Evolutionary conservation across 129 eudicot genomes (phyloP).

Genomic region (Artemisia argyi): DNA sequence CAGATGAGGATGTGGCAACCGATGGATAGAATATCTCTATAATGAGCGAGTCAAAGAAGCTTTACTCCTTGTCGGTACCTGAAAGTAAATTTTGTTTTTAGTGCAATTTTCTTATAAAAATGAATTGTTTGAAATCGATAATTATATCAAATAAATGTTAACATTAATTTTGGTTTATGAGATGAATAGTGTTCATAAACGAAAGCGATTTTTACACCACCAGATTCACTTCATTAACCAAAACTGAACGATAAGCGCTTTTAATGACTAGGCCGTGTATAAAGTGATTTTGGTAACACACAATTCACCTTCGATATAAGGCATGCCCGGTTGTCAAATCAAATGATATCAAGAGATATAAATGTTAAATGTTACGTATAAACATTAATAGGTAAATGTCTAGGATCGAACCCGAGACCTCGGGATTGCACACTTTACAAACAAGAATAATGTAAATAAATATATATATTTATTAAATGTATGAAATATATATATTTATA

Average conservation of each 20-base stretch:
- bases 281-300: no score
- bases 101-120: background rate
- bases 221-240: no score
- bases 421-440: no score
- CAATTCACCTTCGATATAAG: background rate
- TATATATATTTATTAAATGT: no score
- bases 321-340: background rate
- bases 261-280: no score
- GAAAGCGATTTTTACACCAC: no score
- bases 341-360: slow-evolving; percentile 5
- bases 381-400: no score
- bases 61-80: slow-evolving; percentile 20
- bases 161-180: background rate
- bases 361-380: no score
- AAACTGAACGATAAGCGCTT: no score
- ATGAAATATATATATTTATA: no score
- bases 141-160: background rate
- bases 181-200: background rate
- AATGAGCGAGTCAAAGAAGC: slow-evolving; percentile 28
- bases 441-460: no score
- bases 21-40: background rate
- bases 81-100: slow-evolving; percentile 13
- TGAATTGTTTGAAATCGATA: background rate
- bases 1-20: slow-evolving; percentile 25
- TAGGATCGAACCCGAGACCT: no score